Percentiles rank a stretch among this genome's conserved stretches.
phyloP scores from a whole-genome alignment of 2,329 filamentous ascomycete genomes.

The Penicillium sp. region DNA sequence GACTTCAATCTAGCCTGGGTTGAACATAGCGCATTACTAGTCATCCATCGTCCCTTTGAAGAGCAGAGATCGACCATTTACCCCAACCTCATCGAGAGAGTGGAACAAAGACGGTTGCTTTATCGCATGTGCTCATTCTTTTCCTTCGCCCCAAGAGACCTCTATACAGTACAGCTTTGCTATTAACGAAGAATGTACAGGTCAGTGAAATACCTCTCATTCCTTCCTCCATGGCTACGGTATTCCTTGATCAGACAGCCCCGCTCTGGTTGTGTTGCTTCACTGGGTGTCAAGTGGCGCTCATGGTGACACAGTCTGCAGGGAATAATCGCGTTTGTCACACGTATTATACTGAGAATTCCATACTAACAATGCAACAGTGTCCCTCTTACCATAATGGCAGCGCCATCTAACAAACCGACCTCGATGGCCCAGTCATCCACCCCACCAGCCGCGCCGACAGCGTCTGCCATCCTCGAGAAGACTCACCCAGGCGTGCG shows the following conservation, averaged over 20 bases:
- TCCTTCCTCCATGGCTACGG: neutral
- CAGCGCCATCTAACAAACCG: conserved; percentile 25
- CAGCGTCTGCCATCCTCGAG: conserved; percentile 60
- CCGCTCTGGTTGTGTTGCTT: conserved; percentile 7
- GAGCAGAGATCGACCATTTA: conserved; percentile 5
- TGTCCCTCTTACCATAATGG: conserved; percentile 34
- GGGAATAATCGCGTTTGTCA: neutral
- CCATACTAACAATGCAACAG: conserved; percentile 7
- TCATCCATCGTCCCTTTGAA: conserved; percentile 4
- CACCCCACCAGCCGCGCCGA: conserved; percentile 47
- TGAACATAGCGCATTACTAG: conserved; percentile 14
- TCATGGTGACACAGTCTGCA: conserved; percentile 2
- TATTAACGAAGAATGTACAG: conserved; percentile 6
- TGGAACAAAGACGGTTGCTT: conserved; percentile 17
- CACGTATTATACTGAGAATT: neutral
- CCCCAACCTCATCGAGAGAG: conserved; percentile 4
- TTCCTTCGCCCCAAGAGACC: neutral
- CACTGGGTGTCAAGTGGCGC: conserved; percentile 5
- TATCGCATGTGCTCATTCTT: conserved; percentile 7
- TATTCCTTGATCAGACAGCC: neutral
- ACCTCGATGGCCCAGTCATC: conserved; percentile 24
- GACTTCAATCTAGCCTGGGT: neutral
- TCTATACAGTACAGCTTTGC: conserved; percentile 6
- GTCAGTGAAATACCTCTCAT: conserved; percentile 3
- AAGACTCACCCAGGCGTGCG: conserved; percentile 62